Percentiles rank a stretch among this genome's conserved stretches.
These are phyloP conservation scores for Penicillium paneum DNA, from an alignment of 2,329 filamentous ascomycete genomes.

Conservation along the genomic window DNA sequence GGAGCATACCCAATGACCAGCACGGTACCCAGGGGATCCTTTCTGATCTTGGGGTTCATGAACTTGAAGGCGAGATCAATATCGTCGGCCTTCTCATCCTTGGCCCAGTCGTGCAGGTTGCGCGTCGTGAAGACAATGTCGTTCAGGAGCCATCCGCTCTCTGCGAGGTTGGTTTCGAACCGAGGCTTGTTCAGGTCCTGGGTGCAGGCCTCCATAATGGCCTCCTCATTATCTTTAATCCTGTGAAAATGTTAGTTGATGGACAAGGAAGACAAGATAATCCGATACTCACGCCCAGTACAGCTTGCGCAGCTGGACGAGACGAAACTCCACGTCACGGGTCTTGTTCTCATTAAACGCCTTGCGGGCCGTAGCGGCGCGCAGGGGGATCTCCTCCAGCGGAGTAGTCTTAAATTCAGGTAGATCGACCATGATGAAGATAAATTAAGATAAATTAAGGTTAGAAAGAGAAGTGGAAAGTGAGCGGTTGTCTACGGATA, in stretches of 20 bases:
- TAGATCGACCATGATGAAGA: constrained; percentile 34
- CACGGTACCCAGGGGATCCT: constrained; percentile 80
- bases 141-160: constrained; percentile 74
- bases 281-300: constrained; percentile 71
- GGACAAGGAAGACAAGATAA: not conserved
- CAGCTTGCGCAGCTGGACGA: constrained; percentile 83
- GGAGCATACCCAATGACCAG: constrained; percentile 71
- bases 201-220: constrained; percentile 70
- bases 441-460: not conserved
- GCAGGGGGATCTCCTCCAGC: constrained; percentile 62
- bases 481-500: not conserved
- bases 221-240: constrained; percentile 70
- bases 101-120: constrained; percentile 75
- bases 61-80: constrained; percentile 66
- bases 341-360: constrained; percentile 80
- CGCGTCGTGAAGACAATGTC: constrained; percentile 76
- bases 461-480: not conserved
- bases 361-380: constrained; percentile 59
- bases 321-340: constrained; percentile 74
- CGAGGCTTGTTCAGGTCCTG: constrained; percentile 74
- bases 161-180: constrained; percentile 70
- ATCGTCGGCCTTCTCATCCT: constrained; percentile 72
- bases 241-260: constrained; percentile 28
- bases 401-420: constrained; percentile 59
- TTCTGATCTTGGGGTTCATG: constrained; percentile 72